A percentile compares a stretch with the other conserved stretches of the same genome.
phyloP scores from a whole-genome alignment of 768 basidiomycete genomes.

The Tricholoma bakamatsutake region DNA sequence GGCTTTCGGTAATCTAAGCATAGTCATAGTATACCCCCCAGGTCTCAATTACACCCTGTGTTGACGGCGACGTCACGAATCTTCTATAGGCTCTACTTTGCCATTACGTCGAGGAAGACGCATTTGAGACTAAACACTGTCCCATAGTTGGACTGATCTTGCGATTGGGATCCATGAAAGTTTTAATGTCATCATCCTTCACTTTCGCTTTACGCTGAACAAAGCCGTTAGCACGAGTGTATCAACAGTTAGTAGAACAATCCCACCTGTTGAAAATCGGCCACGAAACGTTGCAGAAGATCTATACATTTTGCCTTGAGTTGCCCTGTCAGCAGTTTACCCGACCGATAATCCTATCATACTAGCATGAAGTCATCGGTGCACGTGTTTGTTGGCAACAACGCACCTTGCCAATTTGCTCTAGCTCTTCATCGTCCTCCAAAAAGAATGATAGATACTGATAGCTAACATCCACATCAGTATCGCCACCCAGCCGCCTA shows the following conservation, averaged over 20 bases:
- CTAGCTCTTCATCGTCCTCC: slow-evolving; percentile 90
- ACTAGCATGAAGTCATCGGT: neutral
- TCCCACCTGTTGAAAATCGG: slow-evolving; percentile 71
- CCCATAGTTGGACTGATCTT: slow-evolving; percentile 60
- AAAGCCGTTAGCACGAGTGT: slow-evolving; percentile 6
- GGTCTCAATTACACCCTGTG: too few species aligned
- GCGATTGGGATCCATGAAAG: slow-evolving; percentile 78
- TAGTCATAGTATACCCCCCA: neutral
- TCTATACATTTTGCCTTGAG: slow-evolving; percentile 87
- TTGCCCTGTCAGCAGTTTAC: slow-evolving; percentile 82
- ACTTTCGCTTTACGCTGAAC: slow-evolving; percentile 71
- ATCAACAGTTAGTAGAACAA: neutral
- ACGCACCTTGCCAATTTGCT: slow-evolving; percentile 66
- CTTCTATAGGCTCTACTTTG: neutral
- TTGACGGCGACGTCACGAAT: neutral
- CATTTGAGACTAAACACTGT: slow-evolving; percentile 22
- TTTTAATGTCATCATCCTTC: slow-evolving; percentile 66
- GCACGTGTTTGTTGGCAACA: neutral
- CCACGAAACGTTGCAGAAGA: slow-evolving; percentile 75
- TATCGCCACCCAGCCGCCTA: slow-evolving; percentile 77
- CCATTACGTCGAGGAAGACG: neutral
- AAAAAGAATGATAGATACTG: slow-evolving; percentile 95
- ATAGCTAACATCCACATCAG: slow-evolving; percentile 93
- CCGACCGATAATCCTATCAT: slow-evolving; percentile 84
- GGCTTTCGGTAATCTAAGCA: neutral